Evolutionary conservation across 2,329 filamentous ascomycete species (phyloP), one percentile per base, ranked within the genome.

Genomic region (Alternaria viburni): DNA sequence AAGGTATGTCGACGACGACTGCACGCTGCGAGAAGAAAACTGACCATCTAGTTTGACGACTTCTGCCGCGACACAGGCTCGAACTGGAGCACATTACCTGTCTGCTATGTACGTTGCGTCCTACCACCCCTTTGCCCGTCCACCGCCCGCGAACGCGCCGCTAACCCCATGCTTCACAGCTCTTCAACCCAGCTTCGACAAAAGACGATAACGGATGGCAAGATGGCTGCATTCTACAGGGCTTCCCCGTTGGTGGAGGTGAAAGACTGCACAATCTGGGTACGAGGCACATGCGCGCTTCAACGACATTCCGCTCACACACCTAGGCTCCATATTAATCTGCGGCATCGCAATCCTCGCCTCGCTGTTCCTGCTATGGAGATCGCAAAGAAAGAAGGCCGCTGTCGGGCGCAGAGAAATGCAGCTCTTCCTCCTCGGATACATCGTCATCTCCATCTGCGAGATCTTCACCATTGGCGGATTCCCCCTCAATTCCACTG

Each of bases 401-500:
- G 96, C 96, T 59, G 96, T 99, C 51, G 96, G 96, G 64, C 87
- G 60, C 75, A 97, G 96, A 80, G 96, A 99, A 81, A 98, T 99
- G 88, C 96, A 99, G 85, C 75, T 97, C 32, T 98, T 99, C 82
- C 87, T 99, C 54, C 66, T 92, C 45, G 90, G 91, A 54, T 99
- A 93, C 79, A 91, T 97, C 61, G 81, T 98, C 62, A 89, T 98
- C 65, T 89, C 92, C 73, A 92, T 99, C 74, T 97, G 94, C 82
- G 96, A 98, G 80, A 97, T 99, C 75, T 97, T 99, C 82, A 94
- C 93, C 0, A 89, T 98, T 36, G 96, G 96, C 70, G 92, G 90
- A 28, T 95, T 99, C 74, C 93, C 95, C 3, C 82, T 97, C 19
- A 83, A 87, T 69, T 82, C 85, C 56, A 88, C 82, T 54, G 91